Conservation (phyloP, 2,329 filamentous ascomycete species). For the Paraphoma sp. region DNA sequence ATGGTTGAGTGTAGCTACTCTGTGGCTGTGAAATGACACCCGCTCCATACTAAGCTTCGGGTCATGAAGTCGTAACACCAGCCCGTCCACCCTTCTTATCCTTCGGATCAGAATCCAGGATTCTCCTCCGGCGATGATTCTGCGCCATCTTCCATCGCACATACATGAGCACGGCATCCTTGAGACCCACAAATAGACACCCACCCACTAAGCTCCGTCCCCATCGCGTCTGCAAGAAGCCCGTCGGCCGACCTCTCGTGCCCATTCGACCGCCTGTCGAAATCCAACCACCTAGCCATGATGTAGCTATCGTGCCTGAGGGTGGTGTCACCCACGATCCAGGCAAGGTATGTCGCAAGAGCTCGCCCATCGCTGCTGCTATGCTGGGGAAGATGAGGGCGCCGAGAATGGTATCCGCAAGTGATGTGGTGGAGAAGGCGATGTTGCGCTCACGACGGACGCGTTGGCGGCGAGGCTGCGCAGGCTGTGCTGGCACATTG, state of each 20-base stretch:
- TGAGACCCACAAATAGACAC: slow-evolving; percentile 84
- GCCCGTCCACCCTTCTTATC: slow-evolving; percentile 9
- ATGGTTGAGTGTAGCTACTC: not conserved
- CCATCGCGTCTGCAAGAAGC: slow-evolving; percentile 83
- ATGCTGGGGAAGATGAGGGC: slow-evolving; percentile 83
- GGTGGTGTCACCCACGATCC: slow-evolving; percentile 65
- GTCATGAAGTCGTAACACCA: slow-evolving; percentile 1
- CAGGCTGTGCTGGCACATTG: slow-evolving; percentile 30
- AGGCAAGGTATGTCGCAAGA: slow-evolving; percentile 74
- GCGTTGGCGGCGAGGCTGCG: slow-evolving; percentile 30
- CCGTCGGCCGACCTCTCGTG: slow-evolving; percentile 55
- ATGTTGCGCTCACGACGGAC: slow-evolving; percentile 56
- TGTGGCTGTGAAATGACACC: no score
- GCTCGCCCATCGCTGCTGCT: slow-evolving; percentile 77
- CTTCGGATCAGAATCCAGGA: slow-evolving; percentile 50
- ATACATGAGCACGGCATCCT: slow-evolving; percentile 70
- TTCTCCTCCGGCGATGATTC: slow-evolving; percentile 53
- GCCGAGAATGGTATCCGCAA: slow-evolving; percentile 68
- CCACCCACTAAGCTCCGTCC: slow-evolving; percentile 88
- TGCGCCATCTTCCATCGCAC: slow-evolving; percentile 59
- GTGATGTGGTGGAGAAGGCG: slow-evolving; percentile 59
- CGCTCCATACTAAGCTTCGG: not conserved
- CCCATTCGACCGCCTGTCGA: slow-evolving; percentile 14
- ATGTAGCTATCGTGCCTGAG: slow-evolving; percentile 17
- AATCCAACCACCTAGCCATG: slow-evolving; percentile 32